These are phyloP conservation scores for Schizosaccharomyces octosporus DNA, from an alignment of 805 yeast genomes.

Conservation along the genomic window DNA sequence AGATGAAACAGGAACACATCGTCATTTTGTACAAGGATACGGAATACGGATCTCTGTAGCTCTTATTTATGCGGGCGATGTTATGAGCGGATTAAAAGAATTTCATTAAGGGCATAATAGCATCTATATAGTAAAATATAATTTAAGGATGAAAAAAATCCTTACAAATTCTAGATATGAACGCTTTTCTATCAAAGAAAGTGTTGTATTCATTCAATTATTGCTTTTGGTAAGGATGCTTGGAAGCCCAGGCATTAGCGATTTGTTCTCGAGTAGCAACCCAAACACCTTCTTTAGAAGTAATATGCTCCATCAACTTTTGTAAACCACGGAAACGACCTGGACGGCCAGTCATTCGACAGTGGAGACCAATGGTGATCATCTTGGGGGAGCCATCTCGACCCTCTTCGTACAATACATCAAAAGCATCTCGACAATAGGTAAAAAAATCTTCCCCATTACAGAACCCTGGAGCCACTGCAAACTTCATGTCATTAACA, in stretches of 20 bases:
- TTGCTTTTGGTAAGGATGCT: background rate
- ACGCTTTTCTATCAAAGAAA: too few species aligned
- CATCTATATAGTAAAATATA: too few species aligned
- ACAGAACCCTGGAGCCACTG: constrained; percentile 12
- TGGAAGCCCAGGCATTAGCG: constrained; percentile 8
- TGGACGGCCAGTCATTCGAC: constrained; percentile 17
- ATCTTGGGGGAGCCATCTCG: constrained; percentile 12
- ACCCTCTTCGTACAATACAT: constrained; percentile 17
- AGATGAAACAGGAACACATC: too few species aligned
- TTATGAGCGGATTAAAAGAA: too few species aligned
- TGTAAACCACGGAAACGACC: constrained; percentile 16
- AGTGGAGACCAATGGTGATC: constrained; percentile 18
- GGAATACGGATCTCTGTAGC: too few species aligned
- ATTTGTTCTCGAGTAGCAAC: constrained; percentile 17
- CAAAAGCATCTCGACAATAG: constrained; percentile 17
- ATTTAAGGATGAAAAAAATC: too few species aligned
- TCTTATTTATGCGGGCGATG: too few species aligned
- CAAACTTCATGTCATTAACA: constrained; percentile 13
- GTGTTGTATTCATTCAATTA: background rate
- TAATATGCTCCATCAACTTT: constrained; percentile 16
- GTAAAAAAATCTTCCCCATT: constrained; percentile 12
- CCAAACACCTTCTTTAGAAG: constrained; percentile 16
- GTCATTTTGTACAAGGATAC: too few species aligned
- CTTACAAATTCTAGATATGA: too few species aligned
- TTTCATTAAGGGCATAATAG: too few species aligned